Percentiles rank a stretch among this genome's conserved stretches.
phyloP scores from a whole-genome alignment of 371 early-diverging fungal species.

The Apophysomyces sp. region DNA sequence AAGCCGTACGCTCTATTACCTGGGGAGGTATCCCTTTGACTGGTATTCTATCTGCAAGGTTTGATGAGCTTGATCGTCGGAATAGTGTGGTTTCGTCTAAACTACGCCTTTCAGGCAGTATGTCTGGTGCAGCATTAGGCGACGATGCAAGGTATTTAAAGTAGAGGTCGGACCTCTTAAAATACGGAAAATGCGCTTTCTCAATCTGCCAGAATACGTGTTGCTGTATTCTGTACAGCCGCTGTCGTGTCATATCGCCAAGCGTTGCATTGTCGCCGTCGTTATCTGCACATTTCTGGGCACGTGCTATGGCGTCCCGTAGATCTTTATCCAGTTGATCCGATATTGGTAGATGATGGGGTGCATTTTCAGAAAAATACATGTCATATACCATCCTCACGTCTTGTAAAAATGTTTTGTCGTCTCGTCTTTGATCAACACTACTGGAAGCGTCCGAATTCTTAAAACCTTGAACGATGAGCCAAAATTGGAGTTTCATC shows the following conservation, averaged over 20 bases:
- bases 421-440: conserved; percentile 13
- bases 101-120: conserved; percentile 27
- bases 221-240: conserved; percentile 38
- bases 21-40: not conserved
- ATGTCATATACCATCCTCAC: conserved; percentile 67
- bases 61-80: not conserved
- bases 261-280: conserved; percentile 9
- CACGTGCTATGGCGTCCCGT: conserved; percentile 15
- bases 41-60: not conserved
- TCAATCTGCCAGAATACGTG: conserved; percentile 69
- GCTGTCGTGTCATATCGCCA: conserved; percentile 18
- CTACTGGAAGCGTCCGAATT: conserved; percentile 20
- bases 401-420: conserved; percentile 53
- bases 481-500: conserved; percentile 75
- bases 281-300: conserved; percentile 5
- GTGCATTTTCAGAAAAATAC: conserved; percentile 61
- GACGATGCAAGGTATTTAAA: conserved; percentile 61
- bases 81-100: conserved; percentile 31
- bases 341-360: conserved; percentile 44
- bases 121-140: conserved; percentile 26
- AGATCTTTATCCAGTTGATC: conserved; percentile 28
- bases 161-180: conserved; percentile 66
- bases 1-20: conserved; percentile 16
- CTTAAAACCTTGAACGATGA: conserved; percentile 70
- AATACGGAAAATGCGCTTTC: conserved; percentile 59